Evolutionary conservation across 2,329 filamentous ascomycete species (phyloP).

Genomic region (Arthrobotrys iridis): DNA sequence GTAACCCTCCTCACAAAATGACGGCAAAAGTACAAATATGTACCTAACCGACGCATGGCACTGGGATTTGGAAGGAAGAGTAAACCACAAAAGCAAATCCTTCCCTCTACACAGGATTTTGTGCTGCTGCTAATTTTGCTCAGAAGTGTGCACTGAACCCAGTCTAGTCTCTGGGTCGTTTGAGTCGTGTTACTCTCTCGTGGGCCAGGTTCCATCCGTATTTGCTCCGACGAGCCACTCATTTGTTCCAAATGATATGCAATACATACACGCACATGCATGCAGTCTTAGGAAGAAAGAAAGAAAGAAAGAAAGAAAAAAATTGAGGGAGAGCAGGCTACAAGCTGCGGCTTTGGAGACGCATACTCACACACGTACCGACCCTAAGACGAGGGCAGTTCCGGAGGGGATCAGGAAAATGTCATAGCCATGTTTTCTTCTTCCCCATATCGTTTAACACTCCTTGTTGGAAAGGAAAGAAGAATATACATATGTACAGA

Average conservation of each 20-base stretch:
- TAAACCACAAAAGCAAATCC: slow-evolving; percentile 44
- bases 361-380: slow-evolving; percentile 53
- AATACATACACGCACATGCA: slow-evolving; percentile 47
- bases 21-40: slow-evolving; percentile 41
- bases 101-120: slow-evolving; percentile 48
- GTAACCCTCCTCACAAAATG: slow-evolving; percentile 43
- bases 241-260: slow-evolving; percentile 53
- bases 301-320: slow-evolving; percentile 10
- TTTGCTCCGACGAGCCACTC: slow-evolving; percentile 54
- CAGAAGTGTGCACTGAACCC: slow-evolving; percentile 40
- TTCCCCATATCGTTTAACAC: slow-evolving; percentile 52
- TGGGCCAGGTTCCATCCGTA: slow-evolving; percentile 54
- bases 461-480: slow-evolving; percentile 53
- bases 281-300: slow-evolving; percentile 27
- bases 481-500: too few species aligned
- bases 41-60: slow-evolving; percentile 52
- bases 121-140: slow-evolving; percentile 53
- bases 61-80: slow-evolving; percentile 53
- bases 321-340: slow-evolving; percentile 48
- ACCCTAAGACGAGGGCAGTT: slow-evolving; percentile 49
- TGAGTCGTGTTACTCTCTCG: slow-evolving; percentile 54
- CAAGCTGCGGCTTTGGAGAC: slow-evolving; percentile 55
- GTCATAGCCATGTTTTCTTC: slow-evolving; percentile 53
- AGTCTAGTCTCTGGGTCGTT: slow-evolving; percentile 50
- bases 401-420: slow-evolving; percentile 45